Conservation (phyloP, 495 filamentous ascomycete species). For the Astrothelium subdiscretum region DNA sequence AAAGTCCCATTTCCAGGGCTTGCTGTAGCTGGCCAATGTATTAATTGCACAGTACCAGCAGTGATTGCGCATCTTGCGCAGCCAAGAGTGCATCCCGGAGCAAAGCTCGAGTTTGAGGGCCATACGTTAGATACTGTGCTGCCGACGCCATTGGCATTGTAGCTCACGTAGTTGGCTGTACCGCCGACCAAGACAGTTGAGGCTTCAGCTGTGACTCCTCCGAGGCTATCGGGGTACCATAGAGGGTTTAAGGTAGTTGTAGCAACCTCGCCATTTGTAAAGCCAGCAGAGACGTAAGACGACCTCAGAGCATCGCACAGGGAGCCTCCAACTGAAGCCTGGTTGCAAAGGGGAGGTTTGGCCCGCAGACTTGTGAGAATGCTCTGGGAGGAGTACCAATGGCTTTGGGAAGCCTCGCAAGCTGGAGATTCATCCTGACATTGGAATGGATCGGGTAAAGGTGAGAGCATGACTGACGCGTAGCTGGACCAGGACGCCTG, state of each 20-base stretch:
- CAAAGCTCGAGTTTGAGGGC: slow-evolving; percentile 2
- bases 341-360: background rate
- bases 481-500: background rate
- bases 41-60: slow-evolving; percentile 3
- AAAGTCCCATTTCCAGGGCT: slow-evolving; percentile 1
- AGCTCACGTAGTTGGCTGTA: background rate
- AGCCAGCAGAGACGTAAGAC: background rate
- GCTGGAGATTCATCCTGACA: background rate
- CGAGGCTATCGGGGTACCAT: background rate
- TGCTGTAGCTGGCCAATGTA: slow-evolving; percentile 8
- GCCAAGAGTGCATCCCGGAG: slow-evolving; percentile 6
- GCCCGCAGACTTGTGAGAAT: background rate
- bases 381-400: background rate
- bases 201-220: background rate
- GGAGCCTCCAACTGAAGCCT: background rate
- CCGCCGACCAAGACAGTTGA: background rate
- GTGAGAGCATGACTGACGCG: background rate
- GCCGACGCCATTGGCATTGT: background rate
- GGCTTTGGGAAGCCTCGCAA: background rate
- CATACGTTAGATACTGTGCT: background rate
- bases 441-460: background rate
- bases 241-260: background rate
- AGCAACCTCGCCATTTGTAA: background rate
- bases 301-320: background rate
- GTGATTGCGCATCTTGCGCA: slow-evolving; percentile 9